A percentile compares a stretch with the other conserved stretches of the same genome.
Conservation (phyloP, 306 rosid genomes). For the Quercus suber region DNA sequence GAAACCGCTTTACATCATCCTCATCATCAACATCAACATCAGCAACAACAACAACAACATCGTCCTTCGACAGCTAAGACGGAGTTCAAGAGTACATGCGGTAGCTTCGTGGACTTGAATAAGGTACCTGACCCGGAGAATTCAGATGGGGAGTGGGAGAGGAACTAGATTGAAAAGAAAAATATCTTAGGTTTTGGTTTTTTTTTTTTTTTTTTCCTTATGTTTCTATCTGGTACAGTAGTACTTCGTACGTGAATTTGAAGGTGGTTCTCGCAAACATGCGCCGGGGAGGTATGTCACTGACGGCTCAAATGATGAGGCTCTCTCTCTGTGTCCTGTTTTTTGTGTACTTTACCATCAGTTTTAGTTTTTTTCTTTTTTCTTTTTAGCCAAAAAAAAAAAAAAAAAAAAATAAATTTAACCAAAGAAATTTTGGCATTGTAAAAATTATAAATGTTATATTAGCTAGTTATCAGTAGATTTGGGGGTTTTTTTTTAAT, state of each 20-base stretch:
- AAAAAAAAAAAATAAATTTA: too few species aligned
- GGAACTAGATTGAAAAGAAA: slow-evolving; percentile 25
- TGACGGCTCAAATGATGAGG: slow-evolving; percentile 76
- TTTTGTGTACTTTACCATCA: too few species aligned
- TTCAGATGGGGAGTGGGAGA: slow-evolving; percentile 58
- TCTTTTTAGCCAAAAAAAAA: background rate
- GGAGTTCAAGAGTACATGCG: slow-evolving; percentile 24
- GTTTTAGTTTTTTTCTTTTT: background rate
- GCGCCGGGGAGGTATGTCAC: slow-evolving; percentile 33
- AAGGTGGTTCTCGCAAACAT: slow-evolving; percentile 33
- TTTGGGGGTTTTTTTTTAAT: background rate
- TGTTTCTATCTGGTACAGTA: background rate
- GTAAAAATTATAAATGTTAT: slow-evolving; percentile 57
- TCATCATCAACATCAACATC: slow-evolving; percentile 20
- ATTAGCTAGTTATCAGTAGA: slow-evolving; percentile 32
- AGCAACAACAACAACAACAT: slow-evolving; percentile 9
- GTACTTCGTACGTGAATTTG: too few species aligned
- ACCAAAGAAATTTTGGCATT: slow-evolving; percentile 68
- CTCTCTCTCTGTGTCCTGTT: background rate
- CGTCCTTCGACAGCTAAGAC: slow-evolving; percentile 15
- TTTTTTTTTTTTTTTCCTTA: too few species aligned
- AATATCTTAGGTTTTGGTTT: too few species aligned
- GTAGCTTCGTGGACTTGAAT: slow-evolving; percentile 58
- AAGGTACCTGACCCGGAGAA: slow-evolving; percentile 86
- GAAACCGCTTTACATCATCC: slow-evolving; percentile 52